phyloP scores from a whole-genome alignment of 1,284 basidiomycete genomes.

The Ustilago loliicola region DNA sequence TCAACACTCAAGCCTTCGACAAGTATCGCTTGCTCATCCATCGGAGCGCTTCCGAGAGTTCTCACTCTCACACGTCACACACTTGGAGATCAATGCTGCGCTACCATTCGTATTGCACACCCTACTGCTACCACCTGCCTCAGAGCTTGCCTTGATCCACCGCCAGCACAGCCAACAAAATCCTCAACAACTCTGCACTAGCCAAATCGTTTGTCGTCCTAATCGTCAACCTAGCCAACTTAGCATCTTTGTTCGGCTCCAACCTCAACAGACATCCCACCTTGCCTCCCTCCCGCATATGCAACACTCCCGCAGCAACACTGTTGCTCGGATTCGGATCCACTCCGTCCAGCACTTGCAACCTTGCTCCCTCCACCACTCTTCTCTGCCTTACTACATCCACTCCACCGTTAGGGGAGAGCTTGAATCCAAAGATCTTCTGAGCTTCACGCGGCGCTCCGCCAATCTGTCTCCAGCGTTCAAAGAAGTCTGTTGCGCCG shows the following conservation, averaged over 20 bases:
- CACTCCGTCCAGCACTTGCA: slow-evolving; percentile 80
- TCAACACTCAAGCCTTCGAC: background rate
- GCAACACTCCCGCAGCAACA: slow-evolving; percentile 91
- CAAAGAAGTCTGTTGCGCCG: slow-evolving; percentile 88
- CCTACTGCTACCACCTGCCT: background rate
- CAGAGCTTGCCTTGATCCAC: slow-evolving; percentile 39
- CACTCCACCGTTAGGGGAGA: slow-evolving; percentile 77
- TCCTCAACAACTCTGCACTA: slow-evolving; percentile 79
- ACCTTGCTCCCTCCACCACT: slow-evolving; percentile 81
- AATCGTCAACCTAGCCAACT: slow-evolving; percentile 92
- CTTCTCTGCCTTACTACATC: slow-evolving; percentile 81
- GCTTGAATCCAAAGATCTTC: slow-evolving; percentile 82
- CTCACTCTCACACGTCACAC: background rate
- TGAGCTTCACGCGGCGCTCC: slow-evolving; percentile 91
- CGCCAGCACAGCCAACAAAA: slow-evolving; percentile 46
- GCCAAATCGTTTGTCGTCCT: slow-evolving; percentile 95
- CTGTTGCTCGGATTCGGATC: slow-evolving; percentile 79
- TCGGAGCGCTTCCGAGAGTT: background rate
- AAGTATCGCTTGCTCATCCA: background rate
- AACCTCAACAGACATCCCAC: slow-evolving; percentile 92
- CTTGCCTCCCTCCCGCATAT: slow-evolving; percentile 87
- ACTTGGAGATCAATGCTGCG: background rate
- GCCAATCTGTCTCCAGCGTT: slow-evolving; percentile 97
- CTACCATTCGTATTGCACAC: too few relatives aligned
- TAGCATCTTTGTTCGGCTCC: slow-evolving; percentile 94